These are phyloP conservation scores for Xerocomellus dryophilus DNA, from an alignment of 768 basidiomycete genomes.

Conservation along the genomic window DNA sequence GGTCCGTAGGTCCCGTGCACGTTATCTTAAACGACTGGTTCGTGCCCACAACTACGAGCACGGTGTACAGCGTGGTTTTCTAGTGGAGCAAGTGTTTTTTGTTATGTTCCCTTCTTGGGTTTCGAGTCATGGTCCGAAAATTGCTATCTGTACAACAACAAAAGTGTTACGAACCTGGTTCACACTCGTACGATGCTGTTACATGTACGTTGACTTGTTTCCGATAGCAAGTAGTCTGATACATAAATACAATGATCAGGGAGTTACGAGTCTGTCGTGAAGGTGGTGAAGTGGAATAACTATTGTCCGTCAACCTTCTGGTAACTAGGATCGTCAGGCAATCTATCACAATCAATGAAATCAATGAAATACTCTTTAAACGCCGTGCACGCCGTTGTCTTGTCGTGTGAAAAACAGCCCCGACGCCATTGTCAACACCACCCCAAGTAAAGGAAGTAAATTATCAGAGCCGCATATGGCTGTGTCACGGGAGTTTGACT, in stretches of 20 bases:
- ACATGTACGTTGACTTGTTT: background rate
- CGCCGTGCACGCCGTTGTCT: too few relatives aligned
- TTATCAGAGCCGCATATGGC: too few relatives aligned
- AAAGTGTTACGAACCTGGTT: background rate
- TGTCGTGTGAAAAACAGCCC: too few relatives aligned
- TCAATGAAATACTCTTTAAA: constrained; percentile 10
- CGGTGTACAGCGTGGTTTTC: constrained; percentile 26
- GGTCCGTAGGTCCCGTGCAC: constrained; percentile 11
- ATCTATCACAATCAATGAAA: accelerated
- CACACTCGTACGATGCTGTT: background rate
- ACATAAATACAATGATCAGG: background rate
- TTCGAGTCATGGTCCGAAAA: background rate
- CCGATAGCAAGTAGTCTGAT: background rate
- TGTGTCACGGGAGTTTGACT: too few relatives aligned
- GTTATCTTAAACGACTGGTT: constrained; percentile 22
- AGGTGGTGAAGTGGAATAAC: background rate
- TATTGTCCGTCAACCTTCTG: background rate
- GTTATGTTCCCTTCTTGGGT: background rate
- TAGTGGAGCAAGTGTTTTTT: constrained; percentile 4
- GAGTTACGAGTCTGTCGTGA: background rate
- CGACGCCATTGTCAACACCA: too few relatives aligned
- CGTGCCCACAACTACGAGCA: constrained; percentile 18
- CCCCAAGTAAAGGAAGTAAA: too few relatives aligned
- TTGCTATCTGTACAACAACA: background rate
- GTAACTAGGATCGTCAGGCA: constrained; percentile 2